These are phyloP conservation scores for Agrocybe chaxingu DNA, from an alignment of 768 basidiomycete genomes.

Conservation along the genomic window DNA sequence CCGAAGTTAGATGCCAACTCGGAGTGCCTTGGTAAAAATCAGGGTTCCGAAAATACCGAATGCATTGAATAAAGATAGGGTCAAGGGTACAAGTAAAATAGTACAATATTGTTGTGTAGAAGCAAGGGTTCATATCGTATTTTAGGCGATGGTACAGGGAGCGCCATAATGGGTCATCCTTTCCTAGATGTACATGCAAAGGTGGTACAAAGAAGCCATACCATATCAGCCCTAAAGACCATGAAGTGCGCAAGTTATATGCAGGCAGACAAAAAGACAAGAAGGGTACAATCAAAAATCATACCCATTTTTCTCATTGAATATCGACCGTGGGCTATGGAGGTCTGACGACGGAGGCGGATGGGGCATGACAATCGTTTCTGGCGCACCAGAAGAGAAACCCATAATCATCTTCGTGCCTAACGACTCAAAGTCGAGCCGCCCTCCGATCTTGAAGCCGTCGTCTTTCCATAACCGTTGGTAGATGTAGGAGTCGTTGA, in stretches of 20 bases:
- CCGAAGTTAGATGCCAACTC: too few relatives aligned
- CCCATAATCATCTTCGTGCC: slow-evolving; percentile 51
- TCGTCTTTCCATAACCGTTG: slow-evolving; percentile 68
- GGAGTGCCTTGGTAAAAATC: too few relatives aligned
- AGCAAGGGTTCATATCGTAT: too few relatives aligned
- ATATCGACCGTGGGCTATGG: slow-evolving; percentile 12
- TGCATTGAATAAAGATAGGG: too few relatives aligned
- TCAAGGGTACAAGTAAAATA: too few relatives aligned
- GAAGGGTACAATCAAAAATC: slow-evolving; percentile 10
- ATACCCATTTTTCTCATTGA: slow-evolving; percentile 18
- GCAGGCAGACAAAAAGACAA: not conserved
- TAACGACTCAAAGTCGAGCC: slow-evolving; percentile 51
- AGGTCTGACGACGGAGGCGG: slow-evolving; percentile 11
- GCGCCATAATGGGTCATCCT: not conserved
- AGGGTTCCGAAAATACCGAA: too few relatives aligned
- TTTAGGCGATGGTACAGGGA: too few relatives aligned
- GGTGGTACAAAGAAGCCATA: not conserved
- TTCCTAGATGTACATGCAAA: not conserved
- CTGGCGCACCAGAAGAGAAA: slow-evolving; percentile 34
- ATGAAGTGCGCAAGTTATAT: not conserved
- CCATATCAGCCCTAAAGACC: slow-evolving; percentile 1
- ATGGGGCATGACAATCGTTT: slow-evolving; percentile 29
- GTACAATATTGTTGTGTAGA: too few relatives aligned
- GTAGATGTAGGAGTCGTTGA: slow-evolving; percentile 51
- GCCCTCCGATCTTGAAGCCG: slow-evolving; percentile 55